A percentile compares a stretch with the other conserved stretches of the same genome.
Evolutionary conservation across 2,329 filamentous ascomycete species (phyloP).

Genomic region (Biscogniauxia marginata): DNA sequence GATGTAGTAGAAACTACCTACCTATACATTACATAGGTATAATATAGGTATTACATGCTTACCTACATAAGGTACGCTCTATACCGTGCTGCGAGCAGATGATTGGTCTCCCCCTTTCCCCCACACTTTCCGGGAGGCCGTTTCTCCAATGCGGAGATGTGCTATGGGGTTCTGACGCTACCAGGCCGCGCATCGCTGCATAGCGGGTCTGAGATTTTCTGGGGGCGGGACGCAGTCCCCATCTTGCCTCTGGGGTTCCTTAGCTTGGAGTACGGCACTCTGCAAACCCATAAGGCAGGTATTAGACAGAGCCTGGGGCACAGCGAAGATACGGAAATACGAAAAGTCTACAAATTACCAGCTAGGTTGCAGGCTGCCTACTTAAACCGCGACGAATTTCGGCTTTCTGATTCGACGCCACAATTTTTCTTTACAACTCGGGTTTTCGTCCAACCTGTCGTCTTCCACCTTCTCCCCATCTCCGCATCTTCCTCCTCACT

Average conservation of each 20-base stretch:
- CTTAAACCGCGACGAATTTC: not conserved
- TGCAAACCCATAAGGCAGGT: too few relatives aligned
- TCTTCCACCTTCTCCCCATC: conserved; percentile 29
- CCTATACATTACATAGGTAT: too few relatives aligned
- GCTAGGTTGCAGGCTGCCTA: not conserved
- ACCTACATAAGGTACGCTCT: too few relatives aligned
- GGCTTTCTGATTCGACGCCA: conserved; percentile 13
- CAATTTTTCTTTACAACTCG: conserved; percentile 24
- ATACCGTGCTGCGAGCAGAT: conserved; percentile 2
- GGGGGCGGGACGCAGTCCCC: not conserved
- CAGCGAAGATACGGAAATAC: too few relatives aligned
- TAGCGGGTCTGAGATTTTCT: not conserved
- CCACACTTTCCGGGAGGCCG: conserved; percentile 23
- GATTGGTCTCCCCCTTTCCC: conserved; percentile 26
- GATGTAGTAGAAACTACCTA: too few relatives aligned
- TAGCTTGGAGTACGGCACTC: too few relatives aligned
- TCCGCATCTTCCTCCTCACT: conserved; percentile 32
- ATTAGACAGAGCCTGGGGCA: too few relatives aligned
- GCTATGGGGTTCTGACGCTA: not conserved
- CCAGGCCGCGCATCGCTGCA: not conserved
- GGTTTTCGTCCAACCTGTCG: conserved; percentile 17
- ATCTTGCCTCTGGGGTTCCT: too few relatives aligned
- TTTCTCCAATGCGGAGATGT: conserved; percentile 41
- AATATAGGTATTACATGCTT: too few relatives aligned
- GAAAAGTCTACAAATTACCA: conserved; percentile 8